Evolutionary conservation across 2,329 filamentous ascomycete species (phyloP).

Genomic region (Penicillium sp.): DNA sequence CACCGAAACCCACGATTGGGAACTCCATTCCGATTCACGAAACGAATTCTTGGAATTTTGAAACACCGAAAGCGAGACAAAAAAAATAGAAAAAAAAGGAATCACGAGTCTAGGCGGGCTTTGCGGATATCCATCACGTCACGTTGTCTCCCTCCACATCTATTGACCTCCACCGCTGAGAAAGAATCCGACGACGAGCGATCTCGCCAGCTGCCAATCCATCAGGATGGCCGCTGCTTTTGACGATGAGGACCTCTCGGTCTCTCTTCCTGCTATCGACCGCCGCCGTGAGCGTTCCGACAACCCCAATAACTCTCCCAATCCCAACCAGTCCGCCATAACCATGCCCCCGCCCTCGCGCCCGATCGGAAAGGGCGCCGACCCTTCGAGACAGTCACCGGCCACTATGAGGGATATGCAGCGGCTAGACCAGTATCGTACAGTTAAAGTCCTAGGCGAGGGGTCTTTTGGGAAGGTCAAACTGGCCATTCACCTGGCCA

Average conservation of each 20-base stretch:
- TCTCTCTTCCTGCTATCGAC: slow-evolving; percentile 61
- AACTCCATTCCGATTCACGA: background rate
- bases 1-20: slow-evolving; percentile 9
- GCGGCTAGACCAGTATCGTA: slow-evolving; percentile 88
- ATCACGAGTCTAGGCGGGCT: slow-evolving; percentile 1
- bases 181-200: slow-evolving; percentile 14
- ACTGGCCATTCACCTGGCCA: slow-evolving; percentile 88
- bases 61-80: background rate
- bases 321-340: slow-evolving; percentile 41
- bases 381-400: slow-evolving; percentile 46
- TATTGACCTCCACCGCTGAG: slow-evolving; percentile 18
- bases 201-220: slow-evolving; percentile 13
- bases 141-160: slow-evolving; percentile 32
- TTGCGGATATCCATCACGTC: slow-evolving; percentile 41
- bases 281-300: slow-evolving; percentile 33
- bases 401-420: slow-evolving; percentile 68
- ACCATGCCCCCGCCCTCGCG: slow-evolving; percentile 44
- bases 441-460: slow-evolving; percentile 89
- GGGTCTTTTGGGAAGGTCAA: slow-evolving; percentile 99
- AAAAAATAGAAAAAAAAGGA: background rate
- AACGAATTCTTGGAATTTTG: background rate
- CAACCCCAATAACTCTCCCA: slow-evolving; percentile 25
- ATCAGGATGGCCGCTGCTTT: slow-evolving; percentile 54
- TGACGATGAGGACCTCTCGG: slow-evolving; percentile 83
- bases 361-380: slow-evolving; percentile 36